Base-by-base conservation (phyloP, 1,284 basidiomycete genomes). In the Sporisorium reilianum region DNA sequence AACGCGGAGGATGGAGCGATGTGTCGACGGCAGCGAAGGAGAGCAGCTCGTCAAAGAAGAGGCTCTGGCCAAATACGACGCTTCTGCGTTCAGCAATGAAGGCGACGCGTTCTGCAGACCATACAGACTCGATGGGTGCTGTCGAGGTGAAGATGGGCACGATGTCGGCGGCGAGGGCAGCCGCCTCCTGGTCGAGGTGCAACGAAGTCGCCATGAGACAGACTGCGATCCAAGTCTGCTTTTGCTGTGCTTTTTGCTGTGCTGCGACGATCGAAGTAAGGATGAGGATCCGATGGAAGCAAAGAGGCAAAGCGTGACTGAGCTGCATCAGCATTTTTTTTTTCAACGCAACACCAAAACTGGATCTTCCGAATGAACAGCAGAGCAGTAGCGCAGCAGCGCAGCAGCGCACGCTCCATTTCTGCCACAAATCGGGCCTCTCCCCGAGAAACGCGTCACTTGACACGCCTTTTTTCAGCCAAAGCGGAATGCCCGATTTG, bases 41-140 rank as follows among this genome's bases (percentile, higher is more conserved):
- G 18, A 77, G 62, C 57, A 74, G 57, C 54, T 77, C 70, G 55
- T 77, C 71, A 34, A 77, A 74, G 54, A 77, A 77, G 62, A 77
- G 71, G 32, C 49, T 49, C 5, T 55, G 45, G 11, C 57, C 68
- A 20, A 40, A 44, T 25, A 72, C 34, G 20, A 30, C n/a, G 26
- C 41, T 25, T 23, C 75, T 40, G 12, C 66, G 57, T 18, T 55
- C 20, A 11, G 20, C 30, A n/a, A 50, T 52, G 54, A 52, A 63
- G 7, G 40, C 38, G 44, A 56, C 23, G 38, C 56, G 62, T 18
- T 77, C 51, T 0, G 50, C 44, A 0, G 69, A 65, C 75, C 69
- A 73, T 34, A 64, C 40, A 12, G 52, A 36, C n/a, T 67, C 59
- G 51, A 64, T 36, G 5, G 64, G 28, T 11, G 64, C 69, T 23